These are phyloP conservation scores for Bipolaris oryzae DNA, from an alignment of 2,329 filamentous ascomycete genomes.

Conservation along the genomic window DNA sequence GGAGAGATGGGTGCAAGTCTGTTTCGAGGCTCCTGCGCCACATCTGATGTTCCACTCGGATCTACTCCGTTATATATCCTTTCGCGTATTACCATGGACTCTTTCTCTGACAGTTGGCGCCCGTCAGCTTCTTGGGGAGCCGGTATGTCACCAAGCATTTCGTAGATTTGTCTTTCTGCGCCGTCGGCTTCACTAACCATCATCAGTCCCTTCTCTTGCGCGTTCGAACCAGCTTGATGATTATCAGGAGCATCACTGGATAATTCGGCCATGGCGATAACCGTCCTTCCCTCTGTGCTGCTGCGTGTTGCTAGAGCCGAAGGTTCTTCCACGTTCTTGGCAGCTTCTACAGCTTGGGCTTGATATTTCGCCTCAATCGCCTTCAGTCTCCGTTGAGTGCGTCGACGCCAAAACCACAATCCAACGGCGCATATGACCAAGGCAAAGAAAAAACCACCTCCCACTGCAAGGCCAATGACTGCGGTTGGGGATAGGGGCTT, in stretches of 20 bases:
- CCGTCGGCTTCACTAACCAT: constrained; percentile 43
- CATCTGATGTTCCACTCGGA: constrained; percentile 26
- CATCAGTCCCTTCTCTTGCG: constrained; percentile 25
- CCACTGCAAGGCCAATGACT: constrained; percentile 54
- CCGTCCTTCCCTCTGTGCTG: constrained; percentile 31
- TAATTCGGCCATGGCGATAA: constrained; percentile 56
- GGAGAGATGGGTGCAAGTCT: constrained; percentile 34
- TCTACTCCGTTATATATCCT: constrained; percentile 55
- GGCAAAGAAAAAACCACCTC: constrained; percentile 44
- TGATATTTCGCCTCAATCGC: constrained; percentile 34
- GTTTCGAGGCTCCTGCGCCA: constrained; percentile 31
- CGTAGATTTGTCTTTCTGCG: constrained; percentile 51
- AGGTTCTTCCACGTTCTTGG: constrained; percentile 30
- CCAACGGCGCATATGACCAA: constrained; percentile 38
- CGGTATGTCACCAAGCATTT: constrained; percentile 63
- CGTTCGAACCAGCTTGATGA: constrained; percentile 22
- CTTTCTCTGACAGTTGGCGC: constrained; percentile 55
- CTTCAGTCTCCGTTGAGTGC: constrained; percentile 28
- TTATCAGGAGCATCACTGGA: constrained; percentile 36
- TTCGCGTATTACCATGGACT: constrained; percentile 54
- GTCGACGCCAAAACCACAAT: constrained; percentile 45
- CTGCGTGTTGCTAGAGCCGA: constrained; percentile 30
- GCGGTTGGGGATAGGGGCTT: constrained; percentile 38
- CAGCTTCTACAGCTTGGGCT: constrained; percentile 28
- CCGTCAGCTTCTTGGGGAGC: constrained; percentile 58